Conservation (phyloP, 345 rosid species). For the Microcos paniculata region DNA sequence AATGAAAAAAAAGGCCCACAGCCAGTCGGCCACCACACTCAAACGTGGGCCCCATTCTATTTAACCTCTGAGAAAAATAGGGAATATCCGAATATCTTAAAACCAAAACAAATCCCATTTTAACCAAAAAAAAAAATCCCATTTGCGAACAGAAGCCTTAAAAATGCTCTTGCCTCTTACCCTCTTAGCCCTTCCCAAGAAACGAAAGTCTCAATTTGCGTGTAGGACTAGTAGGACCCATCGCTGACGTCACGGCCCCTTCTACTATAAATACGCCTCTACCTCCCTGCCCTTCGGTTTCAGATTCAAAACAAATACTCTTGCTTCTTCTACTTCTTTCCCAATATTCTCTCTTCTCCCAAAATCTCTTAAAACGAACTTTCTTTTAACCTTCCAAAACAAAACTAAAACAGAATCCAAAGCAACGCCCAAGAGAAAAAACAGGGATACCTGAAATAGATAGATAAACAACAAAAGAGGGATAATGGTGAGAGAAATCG, state of each 20-base stretch:
- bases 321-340: neutral
- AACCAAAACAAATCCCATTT: too few relatives aligned
- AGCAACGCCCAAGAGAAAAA: neutral
- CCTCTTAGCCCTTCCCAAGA: neutral
- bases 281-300: neutral
- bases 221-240: neutral
- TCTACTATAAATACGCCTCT: neutral
- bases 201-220: neutral
- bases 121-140: too few relatives aligned
- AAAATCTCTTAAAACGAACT: too few relatives aligned
- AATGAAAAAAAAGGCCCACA: too few relatives aligned
- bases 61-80: too few relatives aligned
- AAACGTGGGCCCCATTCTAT: too few relatives aligned
- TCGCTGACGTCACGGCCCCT: neutral
- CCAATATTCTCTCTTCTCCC: too few relatives aligned
- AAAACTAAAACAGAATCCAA: neutral
- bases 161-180: too few relatives aligned
- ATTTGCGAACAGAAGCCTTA: too few relatives aligned
- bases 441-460: too few relatives aligned
- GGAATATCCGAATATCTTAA: too few relatives aligned
- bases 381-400: neutral
- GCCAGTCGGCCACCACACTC: too few relatives aligned
- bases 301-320: neutral
- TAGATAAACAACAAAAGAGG: neutral
- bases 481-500: slow-evolving; percentile 22